A percentile compares a stretch with the other conserved stretches of the same genome.
phyloP scores from a whole-genome alignment of 331 rosid species.

The Stylosanthes scabra region DNA sequence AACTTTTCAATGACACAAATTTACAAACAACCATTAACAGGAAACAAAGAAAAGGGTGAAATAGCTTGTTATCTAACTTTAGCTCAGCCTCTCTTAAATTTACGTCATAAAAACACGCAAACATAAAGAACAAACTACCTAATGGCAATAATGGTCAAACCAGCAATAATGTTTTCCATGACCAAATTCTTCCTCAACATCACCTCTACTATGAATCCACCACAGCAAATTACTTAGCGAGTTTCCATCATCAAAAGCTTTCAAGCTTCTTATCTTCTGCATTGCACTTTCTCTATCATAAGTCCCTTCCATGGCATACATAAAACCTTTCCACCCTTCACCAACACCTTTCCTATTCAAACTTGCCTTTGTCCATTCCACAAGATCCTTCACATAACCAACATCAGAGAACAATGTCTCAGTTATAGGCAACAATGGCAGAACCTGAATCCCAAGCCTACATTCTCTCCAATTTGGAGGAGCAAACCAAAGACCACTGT shows the following conservation, averaged over 20 bases:
- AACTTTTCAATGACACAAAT: background rate
- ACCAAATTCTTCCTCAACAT: conserved; percentile 44
- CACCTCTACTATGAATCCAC: conserved; percentile 81
- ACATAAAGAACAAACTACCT: background rate
- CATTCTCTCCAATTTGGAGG: conserved; percentile 85
- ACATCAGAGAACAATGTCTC: conserved; percentile 71
- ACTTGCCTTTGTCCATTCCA: conserved; percentile 70
- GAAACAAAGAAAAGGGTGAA: background rate
- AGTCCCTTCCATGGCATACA: conserved; percentile 72
- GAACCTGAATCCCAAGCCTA: conserved; percentile 80
- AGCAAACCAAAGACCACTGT: conserved; percentile 87
- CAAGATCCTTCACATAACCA: conserved; percentile 67
- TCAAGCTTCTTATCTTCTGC: conserved; percentile 55
- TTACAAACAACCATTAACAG: background rate
- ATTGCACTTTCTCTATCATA: conserved; percentile 68
- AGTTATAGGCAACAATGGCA: conserved; percentile 72
- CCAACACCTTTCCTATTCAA: conserved; percentile 76
- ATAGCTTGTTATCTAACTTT: background rate
- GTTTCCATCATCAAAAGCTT: conserved; percentile 74
- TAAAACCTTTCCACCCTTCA: conserved; percentile 91
- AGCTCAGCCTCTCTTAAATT: background rate
- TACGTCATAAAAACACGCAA: background rate
- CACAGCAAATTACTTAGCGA: conserved; percentile 73
- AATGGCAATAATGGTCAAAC: conserved; percentile 58
- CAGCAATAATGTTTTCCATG: conserved; percentile 54